A percentile compares a stretch with the other conserved stretches of the same genome.
These are phyloP conservation scores for Pleurotus tuber-regium DNA, from an alignment of 768 basidiomycete genomes.

Conservation along the genomic window DNA sequence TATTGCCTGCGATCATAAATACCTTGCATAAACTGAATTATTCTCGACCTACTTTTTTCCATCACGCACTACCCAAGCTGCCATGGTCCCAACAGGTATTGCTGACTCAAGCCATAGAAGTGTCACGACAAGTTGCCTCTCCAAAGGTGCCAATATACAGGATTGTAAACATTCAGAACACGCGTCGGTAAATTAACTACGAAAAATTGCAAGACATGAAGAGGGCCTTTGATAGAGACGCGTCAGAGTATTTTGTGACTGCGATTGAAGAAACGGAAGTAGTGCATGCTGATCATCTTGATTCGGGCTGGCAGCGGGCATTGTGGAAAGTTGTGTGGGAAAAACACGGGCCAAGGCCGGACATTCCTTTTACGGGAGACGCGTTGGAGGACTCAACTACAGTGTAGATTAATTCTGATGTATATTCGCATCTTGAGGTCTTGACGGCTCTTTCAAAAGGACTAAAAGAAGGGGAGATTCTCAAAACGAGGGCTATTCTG, in stretches of 20 bases:
- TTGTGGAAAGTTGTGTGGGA: no score
- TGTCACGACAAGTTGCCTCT: slow-evolving; percentile 85
- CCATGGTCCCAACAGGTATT: slow-evolving; percentile 64
- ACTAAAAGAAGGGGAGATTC: no score
- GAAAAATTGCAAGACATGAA: slow-evolving; percentile 86
- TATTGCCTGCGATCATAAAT: slow-evolving; percentile 58
- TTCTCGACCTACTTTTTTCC: slow-evolving; percentile 56
- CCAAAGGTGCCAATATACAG: slow-evolving; percentile 55
- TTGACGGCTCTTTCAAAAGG: no score
- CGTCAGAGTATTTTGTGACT: slow-evolving; percentile 73
- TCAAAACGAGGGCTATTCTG: no score
- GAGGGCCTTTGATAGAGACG: slow-evolving; percentile 84
- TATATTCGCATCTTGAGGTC: no score
- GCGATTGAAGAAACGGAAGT: slow-evolving; percentile 76
- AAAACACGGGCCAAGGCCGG: no score
- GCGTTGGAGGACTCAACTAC: no score
- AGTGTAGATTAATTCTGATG: no score
- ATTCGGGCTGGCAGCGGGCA: no score
- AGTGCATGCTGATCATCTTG: slow-evolving; percentile 70
- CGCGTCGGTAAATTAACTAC: slow-evolving; percentile 45
- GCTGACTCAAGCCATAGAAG: slow-evolving; percentile 84
- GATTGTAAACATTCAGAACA: slow-evolving; percentile 19
- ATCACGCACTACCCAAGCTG: slow-evolving; percentile 74
- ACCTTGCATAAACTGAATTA: not conserved
- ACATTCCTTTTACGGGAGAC: no score